Base-by-base conservation (phyloP, 202 grass and related monocot species). In the Cymbopogon flexuosus region DNA sequence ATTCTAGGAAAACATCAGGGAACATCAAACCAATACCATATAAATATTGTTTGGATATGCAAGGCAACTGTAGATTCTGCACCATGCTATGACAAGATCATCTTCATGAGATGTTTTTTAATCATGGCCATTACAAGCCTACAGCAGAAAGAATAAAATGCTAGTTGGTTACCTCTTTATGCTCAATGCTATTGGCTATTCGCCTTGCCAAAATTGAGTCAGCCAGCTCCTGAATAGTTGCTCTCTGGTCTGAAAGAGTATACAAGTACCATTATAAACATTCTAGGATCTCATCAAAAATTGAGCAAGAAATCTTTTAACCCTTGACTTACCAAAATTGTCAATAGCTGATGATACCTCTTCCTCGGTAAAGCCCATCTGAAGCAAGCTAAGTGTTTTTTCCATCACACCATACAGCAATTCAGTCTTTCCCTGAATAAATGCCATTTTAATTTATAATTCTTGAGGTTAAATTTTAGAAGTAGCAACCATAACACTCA, bases 311-410 rank as follows among this genome's bases (percentile, higher is more conserved):
- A 65, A n/a, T n/a, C 39, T 65, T 78, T 76, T 42, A 31, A 56
- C 68, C 35, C 24, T 79, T 52, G 4, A 79, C 84, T 64, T 85
- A 98, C 95, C 92, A 70, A 79, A 90, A 24, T 15, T 95, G 34
- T 91, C 95, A 87, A 95, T 93, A 67, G 88, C 92, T 51, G 58
- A 84, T 64, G 96, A 99, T 24, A 95, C 88, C 93, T 99, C 92
- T 70, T 91, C 75, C 87, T 98, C 90, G 0, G 90, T 93, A 86
- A 91, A 99, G 76, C 96, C 96, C 88, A 91, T 99, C 41, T 90
- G 69, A 29, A 93, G 80, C 57, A 98, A 84, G 76, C 42, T 15
- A 41, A 77, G 41, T 7, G 88, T 88, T 84, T 90, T 95, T 11
- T 99, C 90, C 82, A 94, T 92, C 33, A 90, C 84, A 63, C 83